Evolutionary conservation across 140 eudicot species (phyloP).

Genomic region (Senecio squalidus): DNA sequence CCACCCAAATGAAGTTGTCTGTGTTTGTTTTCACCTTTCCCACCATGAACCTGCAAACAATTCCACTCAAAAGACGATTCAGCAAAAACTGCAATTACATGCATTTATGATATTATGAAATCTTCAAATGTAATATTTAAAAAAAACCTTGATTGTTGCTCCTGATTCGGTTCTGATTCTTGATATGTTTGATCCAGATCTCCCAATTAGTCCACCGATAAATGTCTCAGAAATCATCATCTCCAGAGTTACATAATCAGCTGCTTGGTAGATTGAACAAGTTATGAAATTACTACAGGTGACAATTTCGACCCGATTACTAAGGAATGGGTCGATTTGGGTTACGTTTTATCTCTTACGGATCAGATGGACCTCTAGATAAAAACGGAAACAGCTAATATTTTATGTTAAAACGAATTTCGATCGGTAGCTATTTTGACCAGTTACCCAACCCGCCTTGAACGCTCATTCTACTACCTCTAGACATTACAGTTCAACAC

Average conservation of each 20-base stretch:
- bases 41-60: constrained; percentile 87
- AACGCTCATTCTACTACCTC: not conserved
- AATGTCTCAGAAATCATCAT: constrained; percentile 81
- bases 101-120: not conserved
- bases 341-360: not conserved
- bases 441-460: not conserved
- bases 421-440: not conserved
- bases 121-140: constrained; percentile 4
- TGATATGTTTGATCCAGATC: constrained; percentile 85
- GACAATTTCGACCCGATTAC: not conserved
- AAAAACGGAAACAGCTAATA: too few relatives aligned
- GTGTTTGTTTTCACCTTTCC: constrained; percentile 85
- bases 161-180: constrained; percentile 94
- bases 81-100: not conserved
- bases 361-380: not conserved
- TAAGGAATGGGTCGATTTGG: not conserved
- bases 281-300: not conserved
- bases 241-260: constrained; percentile 77
- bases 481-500: constrained; percentile 11
- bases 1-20: constrained; percentile 93
- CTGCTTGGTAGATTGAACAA: constrained; percentile 44
- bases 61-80: not conserved
- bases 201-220: constrained; percentile 91
- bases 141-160: constrained; percentile 85
- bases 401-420: too few relatives aligned